phyloP scores from a whole-genome alignment of 1,284 basidiomycete species.

The Cerioporus squamosus region DNA sequence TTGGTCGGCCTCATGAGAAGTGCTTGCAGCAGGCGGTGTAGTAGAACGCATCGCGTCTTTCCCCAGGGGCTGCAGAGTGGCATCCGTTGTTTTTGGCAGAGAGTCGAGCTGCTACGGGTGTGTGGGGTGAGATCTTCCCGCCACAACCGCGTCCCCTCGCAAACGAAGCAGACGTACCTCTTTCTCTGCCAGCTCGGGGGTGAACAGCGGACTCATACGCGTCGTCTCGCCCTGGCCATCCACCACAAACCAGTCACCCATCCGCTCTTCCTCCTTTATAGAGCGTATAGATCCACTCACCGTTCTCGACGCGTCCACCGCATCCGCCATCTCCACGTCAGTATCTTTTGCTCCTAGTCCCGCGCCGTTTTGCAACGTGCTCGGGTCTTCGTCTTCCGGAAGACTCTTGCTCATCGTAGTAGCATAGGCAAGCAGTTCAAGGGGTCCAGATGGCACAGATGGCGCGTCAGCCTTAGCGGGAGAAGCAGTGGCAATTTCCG shows the following conservation, averaged over 20 bases:
- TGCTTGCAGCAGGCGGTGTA: not conserved
- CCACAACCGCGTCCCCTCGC: not conserved
- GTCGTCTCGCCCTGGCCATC: not conserved
- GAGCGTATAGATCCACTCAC: no score
- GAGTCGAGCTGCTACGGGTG: not conserved
- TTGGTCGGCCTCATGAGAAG: not conserved
- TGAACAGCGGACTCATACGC: constrained; percentile 1
- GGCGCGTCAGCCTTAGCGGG: not conserved
- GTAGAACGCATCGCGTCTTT: not conserved
- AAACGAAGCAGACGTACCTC: not conserved
- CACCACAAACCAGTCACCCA: not conserved
- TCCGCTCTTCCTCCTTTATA: no score
- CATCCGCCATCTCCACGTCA: no score
- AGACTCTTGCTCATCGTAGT: not conserved
- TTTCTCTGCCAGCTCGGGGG: not conserved
- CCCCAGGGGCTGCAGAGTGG: not conserved
- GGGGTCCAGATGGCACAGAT: no score
- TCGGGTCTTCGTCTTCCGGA: not conserved
- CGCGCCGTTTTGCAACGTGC: no score
- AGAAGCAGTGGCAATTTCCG: not conserved
- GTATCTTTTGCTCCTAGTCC: no score
- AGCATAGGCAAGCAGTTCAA: not conserved
- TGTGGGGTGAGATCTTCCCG: not conserved
- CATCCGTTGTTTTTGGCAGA: not conserved
- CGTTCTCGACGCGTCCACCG: no score